Evolutionary conservation across 139 green algal species (phyloP).

Genomic region (Picochlorum sp.): DNA sequence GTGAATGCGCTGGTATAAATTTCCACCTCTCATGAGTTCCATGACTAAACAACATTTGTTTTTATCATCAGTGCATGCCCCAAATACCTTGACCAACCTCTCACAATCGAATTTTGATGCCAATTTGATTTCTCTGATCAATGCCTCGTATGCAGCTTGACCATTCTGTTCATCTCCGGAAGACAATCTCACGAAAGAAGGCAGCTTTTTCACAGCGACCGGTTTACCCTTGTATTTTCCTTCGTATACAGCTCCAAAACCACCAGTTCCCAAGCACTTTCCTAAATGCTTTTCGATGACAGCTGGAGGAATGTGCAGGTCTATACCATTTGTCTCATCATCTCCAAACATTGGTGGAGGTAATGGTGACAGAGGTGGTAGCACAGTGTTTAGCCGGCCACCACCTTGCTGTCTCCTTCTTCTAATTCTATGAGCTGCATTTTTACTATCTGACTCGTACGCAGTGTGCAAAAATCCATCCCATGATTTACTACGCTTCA

Average conservation of each 20-base stretch:
- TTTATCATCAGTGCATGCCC: slow-evolving; percentile 40
- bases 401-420: slow-evolving; percentile 4
- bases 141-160: slow-evolving; percentile 27
- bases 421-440: not conserved
- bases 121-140: slow-evolving; percentile 61
- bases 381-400: slow-evolving; percentile 9
- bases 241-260: slow-evolving; percentile 68
- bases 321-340: not conserved
- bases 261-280: slow-evolving; percentile 50
- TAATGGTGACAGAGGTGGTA: slow-evolving; percentile 25
- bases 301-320: slow-evolving; percentile 51
- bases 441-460: not conserved
- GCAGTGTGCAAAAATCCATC: slow-evolving; percentile 12
- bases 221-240: slow-evolving; percentile 37
- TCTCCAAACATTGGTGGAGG: slow-evolving; percentile 17
- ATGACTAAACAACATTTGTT: slow-evolving; percentile 67
- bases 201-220: slow-evolving; percentile 68
- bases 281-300: slow-evolving; percentile 61
- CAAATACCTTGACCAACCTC: slow-evolving; percentile 48
- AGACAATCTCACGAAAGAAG: slow-evolving; percentile 39
- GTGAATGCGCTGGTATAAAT: slow-evolving; percentile 62
- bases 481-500: slow-evolving; percentile 23
- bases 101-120: slow-evolving; percentile 38
- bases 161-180: slow-evolving; percentile 3
- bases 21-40: slow-evolving; percentile 67